Base-by-base conservation (phyloP, 23 red algal species). In the Gracilaria caudata region DNA sequence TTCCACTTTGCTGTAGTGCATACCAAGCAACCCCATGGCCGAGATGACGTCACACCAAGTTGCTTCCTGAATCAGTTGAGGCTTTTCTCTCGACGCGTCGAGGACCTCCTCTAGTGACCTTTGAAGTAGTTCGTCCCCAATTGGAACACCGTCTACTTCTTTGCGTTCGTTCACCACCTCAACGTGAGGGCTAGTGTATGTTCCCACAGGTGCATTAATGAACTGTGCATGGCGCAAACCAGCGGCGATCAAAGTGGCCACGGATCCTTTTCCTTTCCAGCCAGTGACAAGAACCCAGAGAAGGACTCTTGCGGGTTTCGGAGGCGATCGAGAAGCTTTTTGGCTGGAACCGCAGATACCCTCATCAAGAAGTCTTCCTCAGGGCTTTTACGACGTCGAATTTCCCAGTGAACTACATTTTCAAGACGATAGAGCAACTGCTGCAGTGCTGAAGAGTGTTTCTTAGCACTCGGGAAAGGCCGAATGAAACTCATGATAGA, bases 241-340 rank as follows among this genome's bases (percentile, higher is more conserved):
- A 0, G 75, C 79, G 20, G 93, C 51, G 35, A 95, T 68, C 25
- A 95, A 45, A 68, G 93, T 82, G 4, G 94, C 91, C 6, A 95
- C 92, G 41, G 90, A 90, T 33, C 97, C 97, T 54, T 99, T 99
- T 46, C 97, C 97, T 59, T 99, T 99, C 17, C 93, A 95, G 35
- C 97, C 97, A 19, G 97, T 89, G 0, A 99, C 79, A 73, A 95
- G 97, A 34, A 99, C 90, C 17, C 64, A 39, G 37, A 80, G 46
- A 95, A 80, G 5, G 24, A 21, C 2, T 66, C 45, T 44, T 99
- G 92, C 33, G 97, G 97, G 16, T 78, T 38, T 33, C 90, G 84
- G 1, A 99, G 49, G 29, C 78, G 84, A 28, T 81, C 44, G 33
- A 99, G 94, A 64, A 99, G 84, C 24, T 89, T 58, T 3, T 54